phyloP scores from a whole-genome alignment of 1,139 yeast genomes.

The Blastobotrys serpentis region DNA sequence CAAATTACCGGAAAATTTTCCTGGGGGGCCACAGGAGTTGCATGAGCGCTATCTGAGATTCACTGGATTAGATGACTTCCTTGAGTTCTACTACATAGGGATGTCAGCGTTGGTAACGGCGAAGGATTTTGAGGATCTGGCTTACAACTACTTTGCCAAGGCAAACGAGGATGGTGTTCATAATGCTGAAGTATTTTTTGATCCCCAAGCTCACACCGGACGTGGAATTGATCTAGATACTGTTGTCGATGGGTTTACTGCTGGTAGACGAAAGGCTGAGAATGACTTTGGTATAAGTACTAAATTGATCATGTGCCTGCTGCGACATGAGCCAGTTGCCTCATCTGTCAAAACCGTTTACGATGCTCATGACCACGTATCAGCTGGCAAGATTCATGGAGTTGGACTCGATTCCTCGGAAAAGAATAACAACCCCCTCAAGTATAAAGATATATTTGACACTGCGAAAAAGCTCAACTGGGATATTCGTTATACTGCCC shows the following conservation, averaged over 20 bases:
- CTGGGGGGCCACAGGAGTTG: constrained; percentile 53
- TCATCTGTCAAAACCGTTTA: constrained; percentile 58
- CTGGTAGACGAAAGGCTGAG: constrained; percentile 62
- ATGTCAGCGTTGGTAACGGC: constrained; percentile 66
- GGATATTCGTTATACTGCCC: constrained; percentile 64
- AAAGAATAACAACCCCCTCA: constrained; percentile 67
- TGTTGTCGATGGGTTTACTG: constrained; percentile 62
- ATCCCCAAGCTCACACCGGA: constrained; percentile 79
- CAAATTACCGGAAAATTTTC: constrained; percentile 58
- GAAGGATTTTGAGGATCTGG: constrained; percentile 68
- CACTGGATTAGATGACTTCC: constrained; percentile 68
- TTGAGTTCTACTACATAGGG: constrained; percentile 75
- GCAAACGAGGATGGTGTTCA: constrained; percentile 57
- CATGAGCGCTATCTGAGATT: constrained; percentile 58
- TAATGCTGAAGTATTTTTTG: constrained; percentile 74
- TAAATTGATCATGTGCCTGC: constrained; percentile 72
- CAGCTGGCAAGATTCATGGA: constrained; percentile 61
- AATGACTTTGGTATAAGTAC: constrained; percentile 59
- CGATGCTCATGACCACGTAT: constrained; percentile 50
- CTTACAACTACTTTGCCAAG: constrained; percentile 66
- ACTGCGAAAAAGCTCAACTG: constrained; percentile 44
- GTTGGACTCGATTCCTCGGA: constrained; percentile 78
- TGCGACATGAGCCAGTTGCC: constrained; percentile 66
- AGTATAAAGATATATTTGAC: constrained; percentile 61
- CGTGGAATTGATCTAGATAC: constrained; percentile 59